phyloP scores from a whole-genome alignment of 345 rosid genomes.

The Murraya paniculata region DNA sequence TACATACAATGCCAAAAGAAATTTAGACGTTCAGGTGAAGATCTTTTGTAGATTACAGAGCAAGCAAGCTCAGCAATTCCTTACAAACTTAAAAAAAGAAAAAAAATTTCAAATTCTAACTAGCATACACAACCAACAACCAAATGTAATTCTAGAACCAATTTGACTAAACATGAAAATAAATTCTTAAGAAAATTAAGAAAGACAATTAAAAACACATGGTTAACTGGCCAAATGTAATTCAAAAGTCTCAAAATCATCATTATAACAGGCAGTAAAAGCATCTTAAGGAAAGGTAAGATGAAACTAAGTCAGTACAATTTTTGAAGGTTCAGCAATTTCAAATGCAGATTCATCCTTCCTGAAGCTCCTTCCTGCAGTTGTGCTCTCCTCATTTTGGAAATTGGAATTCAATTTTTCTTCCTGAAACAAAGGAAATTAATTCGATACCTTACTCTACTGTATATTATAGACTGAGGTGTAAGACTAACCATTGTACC shows the following conservation, averaged over 20 bases:
- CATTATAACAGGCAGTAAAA: neutral
- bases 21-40: neutral
- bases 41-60: neutral
- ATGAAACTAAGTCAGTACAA: constrained; percentile 23
- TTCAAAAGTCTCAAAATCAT: neutral
- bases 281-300: constrained; percentile 1
- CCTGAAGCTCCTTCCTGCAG: constrained; percentile 8
- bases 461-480: neutral
- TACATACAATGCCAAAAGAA: neutral
- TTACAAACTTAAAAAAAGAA: neutral
- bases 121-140: neutral
- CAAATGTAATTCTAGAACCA: neutral
- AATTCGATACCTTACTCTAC: neutral
- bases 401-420: constrained; percentile 13
- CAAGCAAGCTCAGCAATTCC: neutral
- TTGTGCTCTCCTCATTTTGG: constrained; percentile 14
- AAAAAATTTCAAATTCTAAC: neutral
- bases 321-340: constrained; percentile 23
- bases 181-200: neutral
- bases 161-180: neutral
- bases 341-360: constrained; percentile 21
- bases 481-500: constrained; percentile 46
- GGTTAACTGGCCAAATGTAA: neutral
- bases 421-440: constrained; percentile 17
- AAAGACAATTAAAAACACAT: neutral